Percentiles rank a stretch among this genome's conserved stretches.
Conservation (phyloP, 306 rosid species). For the Gynostemma pentaphyllum region DNA sequence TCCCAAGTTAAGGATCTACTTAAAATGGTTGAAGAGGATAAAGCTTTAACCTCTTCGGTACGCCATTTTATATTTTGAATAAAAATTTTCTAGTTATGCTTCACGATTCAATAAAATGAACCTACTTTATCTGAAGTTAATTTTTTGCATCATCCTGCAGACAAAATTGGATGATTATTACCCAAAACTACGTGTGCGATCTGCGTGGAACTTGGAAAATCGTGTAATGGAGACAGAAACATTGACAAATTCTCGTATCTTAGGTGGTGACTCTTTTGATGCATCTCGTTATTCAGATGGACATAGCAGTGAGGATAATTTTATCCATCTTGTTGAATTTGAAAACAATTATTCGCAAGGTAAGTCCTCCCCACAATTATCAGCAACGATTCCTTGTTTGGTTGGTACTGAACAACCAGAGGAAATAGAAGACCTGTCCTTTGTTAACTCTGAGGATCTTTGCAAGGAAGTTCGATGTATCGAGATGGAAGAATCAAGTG, state of each 20-base stretch:
- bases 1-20: constrained; percentile 66
- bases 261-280: constrained; percentile 42
- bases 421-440: constrained; percentile 39
- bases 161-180: constrained; percentile 38
- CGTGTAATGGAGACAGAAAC: constrained; percentile 24
- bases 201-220: constrained; percentile 50
- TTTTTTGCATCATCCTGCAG: constrained; percentile 28
- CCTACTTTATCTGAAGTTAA: constrained; percentile 12
- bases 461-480: constrained; percentile 81
- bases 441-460: constrained; percentile 35
- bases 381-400: constrained; percentile 21
- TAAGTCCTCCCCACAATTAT: constrained; percentile 29
- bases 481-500: constrained; percentile 41
- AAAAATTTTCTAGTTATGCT: constrained; percentile 13
- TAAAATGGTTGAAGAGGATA: constrained; percentile 40
- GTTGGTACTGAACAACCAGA: constrained; percentile 23
- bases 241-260: constrained; percentile 18
- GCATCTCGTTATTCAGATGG: constrained; percentile 71
- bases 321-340: constrained; percentile 52
- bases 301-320: constrained; percentile 49
- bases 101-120: neutral
- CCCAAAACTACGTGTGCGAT: constrained; percentile 45
- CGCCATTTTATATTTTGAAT: neutral
- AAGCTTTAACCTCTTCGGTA: constrained; percentile 25
- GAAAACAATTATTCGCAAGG: constrained; percentile 34